Base-by-base conservation (phyloP, 1,284 basidiomycete species). In the Ganoderma meredithae region DNA sequence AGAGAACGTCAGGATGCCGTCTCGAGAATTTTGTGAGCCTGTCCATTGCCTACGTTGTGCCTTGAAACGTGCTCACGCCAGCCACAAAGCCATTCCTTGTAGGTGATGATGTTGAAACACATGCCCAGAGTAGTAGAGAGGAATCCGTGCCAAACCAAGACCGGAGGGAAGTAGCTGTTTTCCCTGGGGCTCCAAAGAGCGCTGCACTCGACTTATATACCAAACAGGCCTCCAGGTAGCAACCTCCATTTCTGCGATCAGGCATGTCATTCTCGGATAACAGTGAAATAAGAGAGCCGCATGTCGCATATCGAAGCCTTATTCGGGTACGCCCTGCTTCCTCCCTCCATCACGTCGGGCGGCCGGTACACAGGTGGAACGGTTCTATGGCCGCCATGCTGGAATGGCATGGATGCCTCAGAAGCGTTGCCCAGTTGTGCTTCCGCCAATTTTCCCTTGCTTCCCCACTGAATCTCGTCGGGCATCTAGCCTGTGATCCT, bases 101-200 rank as follows among this genome's bases (percentile, higher is more conserved):
- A 72, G 25, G 60, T 69, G 31, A 71, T 25, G 43, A 75, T 49
- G 27, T 63, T 65, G 63, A 64, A 72, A 58, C 75, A 76, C 75
- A 76, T 76, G 17, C 17, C 40, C 39, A 43, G 58, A 41, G 39
- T 2, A 4, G 39, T 17, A 33, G 58, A 60, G 58, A 41, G 13
- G 22, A n/a, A 13, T 15, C 22, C 3, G 39, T 60, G n/a, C 25
- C 36, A 40, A 25, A 39, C 39, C 22, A 10, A 40, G 39, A 60
- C 9, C 9, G 6, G 36, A n/a, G 39, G 39, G 22, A 19, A 15
- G 22, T 36, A 13, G 39, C 2, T 12, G 27, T 25, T 7, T 27
- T 40, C 22, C 39, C 22, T 41, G 39, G 9, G 17, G 0, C 58
- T 41, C 39, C 58, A 60, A 25, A 9, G 39, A 41, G n/a, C n/a